A percentile compares a stretch with the other conserved stretches of the same genome.
Conservation (phyloP, 768 basidiomycete species). For the Lactarius quietus region DNA sequence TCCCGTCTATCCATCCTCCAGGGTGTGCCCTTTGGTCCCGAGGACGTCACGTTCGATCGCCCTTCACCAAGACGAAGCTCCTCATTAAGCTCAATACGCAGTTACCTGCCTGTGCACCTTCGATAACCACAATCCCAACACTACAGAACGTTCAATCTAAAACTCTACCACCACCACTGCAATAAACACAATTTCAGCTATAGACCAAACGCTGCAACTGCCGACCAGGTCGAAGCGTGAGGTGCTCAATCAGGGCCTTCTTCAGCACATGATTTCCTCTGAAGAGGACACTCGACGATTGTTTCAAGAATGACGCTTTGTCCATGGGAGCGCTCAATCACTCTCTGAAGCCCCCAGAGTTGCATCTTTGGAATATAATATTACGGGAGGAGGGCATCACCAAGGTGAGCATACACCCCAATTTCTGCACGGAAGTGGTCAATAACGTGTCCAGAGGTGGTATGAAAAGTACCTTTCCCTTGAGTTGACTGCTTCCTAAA, state of each 20-base stretch:
- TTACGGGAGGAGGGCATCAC: conserved; percentile 60
- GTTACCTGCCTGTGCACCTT: conserved; percentile 17
- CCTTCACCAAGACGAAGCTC: conserved; percentile 43
- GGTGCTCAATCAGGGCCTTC: conserved; percentile 29
- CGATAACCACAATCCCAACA: conserved; percentile 5
- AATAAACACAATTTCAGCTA: neutral
- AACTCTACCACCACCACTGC: neutral
- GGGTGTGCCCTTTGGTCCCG: conserved; percentile 74
- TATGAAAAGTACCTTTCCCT: too few species aligned
- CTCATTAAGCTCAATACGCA: conserved; percentile 27
- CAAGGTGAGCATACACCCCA: too few species aligned
- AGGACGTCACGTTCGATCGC: conserved; percentile 77
- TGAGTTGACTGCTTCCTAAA: conserved; percentile 81
- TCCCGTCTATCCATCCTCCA: conserved; percentile 28
- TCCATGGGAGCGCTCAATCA: conserved; percentile 70
- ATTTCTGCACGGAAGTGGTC: too few species aligned
- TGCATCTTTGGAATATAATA: too few species aligned
- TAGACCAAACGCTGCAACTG: conserved; percentile 4
- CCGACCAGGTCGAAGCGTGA: conserved; percentile 23
- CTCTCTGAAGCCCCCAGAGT: conserved; percentile 71
- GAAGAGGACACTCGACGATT: too few species aligned
- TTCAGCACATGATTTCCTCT: conserved; percentile 48
- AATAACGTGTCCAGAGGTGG: too few species aligned
- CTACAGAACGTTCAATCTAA: neutral
- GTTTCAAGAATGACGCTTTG: conserved; percentile 82